Evolutionary conservation across 371 early-diverging fungal species (phyloP), one percentile per base, ranked within the genome.

Genomic region (Mortierella sp.): DNA sequence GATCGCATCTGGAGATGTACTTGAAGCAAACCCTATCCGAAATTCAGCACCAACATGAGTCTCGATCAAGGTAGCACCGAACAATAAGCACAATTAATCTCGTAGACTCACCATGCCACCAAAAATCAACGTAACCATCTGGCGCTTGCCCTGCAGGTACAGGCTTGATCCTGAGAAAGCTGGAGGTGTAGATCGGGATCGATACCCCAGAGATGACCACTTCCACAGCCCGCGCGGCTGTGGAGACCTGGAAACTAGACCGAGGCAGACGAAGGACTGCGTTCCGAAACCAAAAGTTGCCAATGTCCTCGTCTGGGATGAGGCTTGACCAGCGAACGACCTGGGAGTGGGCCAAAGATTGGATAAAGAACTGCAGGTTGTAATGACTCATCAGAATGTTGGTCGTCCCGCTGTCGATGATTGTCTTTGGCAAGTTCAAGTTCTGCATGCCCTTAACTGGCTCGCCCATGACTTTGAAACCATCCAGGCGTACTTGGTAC

Each of bases 331-430:
- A 76, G 2, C 27, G 50, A 21, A 76, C 56, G 2, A 69, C 41
- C 5, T 12, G 21, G 4, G 80, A 72, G n/a, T 56, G 52, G n/a
- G 76, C 67, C 44, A 82, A 30, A 15, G 82, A 63, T 11, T 39
- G 60, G 9, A 80, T 64, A 49, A 82, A 44, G 46, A 53, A 53
- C 37, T 72, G 70, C 6, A 82, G 60, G 49, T 79, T 80, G 42
- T 76, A 76, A 41, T 66, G 63, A 39, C 73, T 72, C 80, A 73
- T 79, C 62, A 67, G 53, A 65, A 72, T 72, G 42, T 82, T 79
- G 30, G 76, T 82, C 34, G 78, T 79, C 6, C 82, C 82, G 12
- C 75, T 78, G 19, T 82, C 82, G 6, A 82, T 64, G 42, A 82
- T 82, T 6, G 80, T 59, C 52, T 79, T 68, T 12, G 80, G 82